Evolutionary conservation across 768 basidiomycete genomes (phyloP), one percentile per base, ranked within the genome.

Genomic region (Holtermannia corniformis): DNA sequence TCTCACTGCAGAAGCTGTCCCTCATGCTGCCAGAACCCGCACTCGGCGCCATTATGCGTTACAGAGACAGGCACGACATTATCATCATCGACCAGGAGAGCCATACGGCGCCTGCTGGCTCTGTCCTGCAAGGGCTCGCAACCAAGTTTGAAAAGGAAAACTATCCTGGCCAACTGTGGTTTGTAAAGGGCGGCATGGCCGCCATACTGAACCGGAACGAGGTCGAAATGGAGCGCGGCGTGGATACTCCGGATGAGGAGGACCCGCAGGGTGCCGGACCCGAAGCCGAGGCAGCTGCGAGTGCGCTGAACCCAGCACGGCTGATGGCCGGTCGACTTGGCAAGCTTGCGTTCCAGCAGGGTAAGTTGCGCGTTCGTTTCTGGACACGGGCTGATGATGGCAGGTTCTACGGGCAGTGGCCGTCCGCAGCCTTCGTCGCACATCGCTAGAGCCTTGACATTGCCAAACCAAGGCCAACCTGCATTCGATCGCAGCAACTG

Each of bases 11-110:
- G 41, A 82, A 82, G 41, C 78, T 97, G 23, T 75, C 80, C 5
- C 81, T 81, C 23, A 91, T 92, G 84, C 79, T 97, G n/a, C 79
- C 85, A 7, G 80, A 4, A 55, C 72, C 40, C 63, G 77, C 10
- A 78, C 47, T 47, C 13, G 55, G 54, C 13, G 62, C 50, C 0
- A 57, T 72, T 1, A 25, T 41, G 4, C 24, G 46, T 4, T 72
- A 63, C 60, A 48, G 51, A 26, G 53, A 58, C 21, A 59, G 47
- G 47, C 41, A 43, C 14, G 77, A 80, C 49, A 87, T 95, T 59
- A 62, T 96, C 43, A 83, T 92, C 27, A 84, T 95, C 60, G 92
- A 97, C 66, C 81, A 83, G 1, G 92, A 96, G 68, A 82, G 86
- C 0, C 54, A 63, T 0, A 40, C 73, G 27, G 77, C 87, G 3